phyloP scores from a whole-genome alignment of 1,284 basidiomycete genomes.

The Ganoderma meredithae region DNA sequence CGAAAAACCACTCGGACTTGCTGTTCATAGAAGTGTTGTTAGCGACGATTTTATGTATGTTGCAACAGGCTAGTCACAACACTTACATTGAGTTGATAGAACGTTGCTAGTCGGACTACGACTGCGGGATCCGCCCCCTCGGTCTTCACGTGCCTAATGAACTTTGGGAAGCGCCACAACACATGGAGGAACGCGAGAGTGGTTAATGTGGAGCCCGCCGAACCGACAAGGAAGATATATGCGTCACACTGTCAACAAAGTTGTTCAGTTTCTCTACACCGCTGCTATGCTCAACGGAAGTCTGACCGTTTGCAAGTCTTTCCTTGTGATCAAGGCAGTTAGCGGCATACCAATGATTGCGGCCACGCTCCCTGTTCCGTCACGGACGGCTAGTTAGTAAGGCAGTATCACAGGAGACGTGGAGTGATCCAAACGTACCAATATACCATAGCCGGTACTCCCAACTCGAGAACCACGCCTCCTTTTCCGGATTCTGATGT shows the following conservation, averaged over 20 bases:
- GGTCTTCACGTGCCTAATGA: constrained; percentile 69
- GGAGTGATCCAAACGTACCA: constrained; percentile 42
- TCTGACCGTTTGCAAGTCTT: constrained; percentile 60
- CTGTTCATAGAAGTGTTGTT: constrained; percentile 43
- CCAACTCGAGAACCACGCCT: constrained; percentile 68
- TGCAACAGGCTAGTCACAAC: neutral
- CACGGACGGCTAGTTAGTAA: neutral
- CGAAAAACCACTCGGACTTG: constrained; percentile 70
- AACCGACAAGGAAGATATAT: constrained; percentile 75
- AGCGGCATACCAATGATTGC: constrained; percentile 74
- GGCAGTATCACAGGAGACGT: neutral
- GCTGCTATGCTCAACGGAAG: neutral
- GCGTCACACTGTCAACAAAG: constrained; percentile 58
- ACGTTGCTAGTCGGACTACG: constrained; percentile 71
- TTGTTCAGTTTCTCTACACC: neutral
- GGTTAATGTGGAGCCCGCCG: constrained; percentile 66
- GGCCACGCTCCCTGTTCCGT: constrained; percentile 59
- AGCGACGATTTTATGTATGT: constrained; percentile 13
- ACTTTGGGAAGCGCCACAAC: constrained; percentile 68
- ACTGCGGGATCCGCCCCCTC: constrained; percentile 76
- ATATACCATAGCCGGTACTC: constrained; percentile 47
- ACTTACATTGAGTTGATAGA: constrained; percentile 79
- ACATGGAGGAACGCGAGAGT: constrained; percentile 74
- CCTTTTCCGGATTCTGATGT: constrained; percentile 70
- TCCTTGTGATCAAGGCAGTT: constrained; percentile 63